Evolutionary conservation across 306 rosid species (phyloP).

Genomic region (Prinsepia uniflora): DNA sequence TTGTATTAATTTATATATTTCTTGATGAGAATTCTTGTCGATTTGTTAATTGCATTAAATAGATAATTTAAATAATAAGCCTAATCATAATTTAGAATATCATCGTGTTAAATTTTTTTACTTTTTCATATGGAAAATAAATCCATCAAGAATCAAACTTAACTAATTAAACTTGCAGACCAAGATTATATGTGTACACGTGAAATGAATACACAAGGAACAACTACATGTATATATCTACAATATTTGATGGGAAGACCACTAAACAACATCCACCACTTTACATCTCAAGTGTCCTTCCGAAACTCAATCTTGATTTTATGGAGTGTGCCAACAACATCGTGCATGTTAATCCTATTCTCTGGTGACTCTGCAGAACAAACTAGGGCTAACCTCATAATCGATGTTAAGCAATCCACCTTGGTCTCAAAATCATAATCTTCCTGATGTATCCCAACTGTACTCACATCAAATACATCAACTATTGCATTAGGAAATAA

Average conservation of each 20-base stretch:
- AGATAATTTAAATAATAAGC: too few relatives aligned
- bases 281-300: background rate
- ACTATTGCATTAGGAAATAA: background rate
- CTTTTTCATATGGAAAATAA: too few relatives aligned
- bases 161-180: too few relatives aligned
- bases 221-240: too few relatives aligned
- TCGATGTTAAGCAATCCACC: constrained; percentile 1
- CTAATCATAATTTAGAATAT: too few relatives aligned
- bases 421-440: background rate
- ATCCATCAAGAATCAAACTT: too few relatives aligned
- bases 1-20: too few relatives aligned
- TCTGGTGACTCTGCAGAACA: constrained; percentile 19
- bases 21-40: too few relatives aligned
- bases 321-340: background rate
- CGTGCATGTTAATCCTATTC: background rate
- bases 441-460: background rate
- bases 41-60: too few relatives aligned
- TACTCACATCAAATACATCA: constrained; percentile 7
- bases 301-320: constrained; percentile 13
- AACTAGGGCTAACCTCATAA: constrained; percentile 9
- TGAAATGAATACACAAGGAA: too few relatives aligned
- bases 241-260: background rate
- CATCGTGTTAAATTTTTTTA: too few relatives aligned
- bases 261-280: background rate
- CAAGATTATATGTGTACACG: too few relatives aligned